Percentiles rank a stretch among this genome's conserved stretches.
These are phyloP conservation scores for Talaromyces ruber DNA, from an alignment of 495 filamentous ascomycete genomes.

Conservation along the genomic window DNA sequence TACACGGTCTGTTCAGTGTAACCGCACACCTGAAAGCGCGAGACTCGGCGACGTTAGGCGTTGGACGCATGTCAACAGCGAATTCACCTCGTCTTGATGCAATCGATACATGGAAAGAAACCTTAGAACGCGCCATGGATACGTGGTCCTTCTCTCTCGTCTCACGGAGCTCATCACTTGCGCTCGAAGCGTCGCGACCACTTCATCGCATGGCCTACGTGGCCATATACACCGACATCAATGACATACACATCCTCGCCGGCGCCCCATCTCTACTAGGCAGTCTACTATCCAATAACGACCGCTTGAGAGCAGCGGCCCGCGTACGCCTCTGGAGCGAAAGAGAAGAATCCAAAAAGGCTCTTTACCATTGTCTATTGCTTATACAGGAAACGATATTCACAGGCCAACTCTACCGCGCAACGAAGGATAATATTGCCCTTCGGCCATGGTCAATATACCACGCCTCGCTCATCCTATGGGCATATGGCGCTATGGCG, in stretches of 20 bases:
- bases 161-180: slow-evolving; percentile 1
- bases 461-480: slow-evolving; percentile 9
- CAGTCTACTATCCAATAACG: slow-evolving; percentile 3
- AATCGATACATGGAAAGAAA: slow-evolving; percentile 5
- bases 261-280: slow-evolving; percentile 5
- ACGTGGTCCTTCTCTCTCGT: slow-evolving; percentile 6
- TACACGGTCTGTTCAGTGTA: slow-evolving; percentile 6
- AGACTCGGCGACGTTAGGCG: slow-evolving; percentile 5
- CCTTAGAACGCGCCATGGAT: slow-evolving; percentile 1
- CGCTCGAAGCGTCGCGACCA: slow-evolving; percentile 1
- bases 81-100: slow-evolving; percentile 2
- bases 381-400: slow-evolving; percentile 5
- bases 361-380: slow-evolving; percentile 6
- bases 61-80: not conserved
- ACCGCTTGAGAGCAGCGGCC: not conserved
- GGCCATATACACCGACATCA: slow-evolving; percentile 8
- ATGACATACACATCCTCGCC: slow-evolving; percentile 8
- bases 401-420: slow-evolving; percentile 8
- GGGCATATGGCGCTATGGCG: slow-evolving; percentile 9
- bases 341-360: slow-evolving; percentile 5
- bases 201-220: slow-evolving; percentile 11
- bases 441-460: slow-evolving; percentile 13
- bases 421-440: slow-evolving; percentile 9
- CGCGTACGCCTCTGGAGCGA: slow-evolving; percentile 7
- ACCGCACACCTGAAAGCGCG: slow-evolving; percentile 8